phyloP scores from a whole-genome alignment of 2,329 filamentous ascomycete genomes.

The Emergomyces orientalis region DNA sequence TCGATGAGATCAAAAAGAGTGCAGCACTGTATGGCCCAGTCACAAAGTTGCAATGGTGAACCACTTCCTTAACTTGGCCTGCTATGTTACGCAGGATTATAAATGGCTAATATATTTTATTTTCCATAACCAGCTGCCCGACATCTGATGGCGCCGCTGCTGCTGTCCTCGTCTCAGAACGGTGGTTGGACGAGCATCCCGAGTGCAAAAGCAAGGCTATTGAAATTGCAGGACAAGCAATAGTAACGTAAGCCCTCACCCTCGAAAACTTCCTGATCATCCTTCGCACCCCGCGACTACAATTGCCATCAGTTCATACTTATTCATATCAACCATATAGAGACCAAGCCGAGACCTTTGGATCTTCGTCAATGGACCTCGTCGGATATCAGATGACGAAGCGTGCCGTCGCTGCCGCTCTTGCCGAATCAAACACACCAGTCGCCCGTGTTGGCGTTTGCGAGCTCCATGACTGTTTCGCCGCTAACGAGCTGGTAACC shows the following conservation, averaged over 20 bases:
- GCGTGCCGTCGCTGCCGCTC: constrained; percentile 18
- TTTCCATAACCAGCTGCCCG: constrained; percentile 11
- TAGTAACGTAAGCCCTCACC: constrained; percentile 13
- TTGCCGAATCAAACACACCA: constrained; percentile 17
- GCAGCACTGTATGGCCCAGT: constrained; percentile 14
- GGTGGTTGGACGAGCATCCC: constrained; percentile 15
- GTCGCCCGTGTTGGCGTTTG: constrained; percentile 18
- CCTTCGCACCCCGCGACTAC: background rate
- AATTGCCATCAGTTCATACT: background rate
- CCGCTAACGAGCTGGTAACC: constrained; percentile 21
- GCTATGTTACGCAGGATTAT: background rate
- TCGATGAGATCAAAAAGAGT: constrained; percentile 16
- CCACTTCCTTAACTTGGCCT: background rate
- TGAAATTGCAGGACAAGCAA: constrained; percentile 18
- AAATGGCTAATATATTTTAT: background rate
- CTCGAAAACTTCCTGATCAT: background rate
- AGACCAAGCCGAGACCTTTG: constrained; percentile 14
- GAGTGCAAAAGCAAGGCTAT: constrained; percentile 16
- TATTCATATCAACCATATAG: background rate
- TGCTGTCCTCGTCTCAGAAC: constrained; percentile 17
- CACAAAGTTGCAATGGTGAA: constrained; percentile 15
- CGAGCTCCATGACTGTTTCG: constrained; percentile 27
- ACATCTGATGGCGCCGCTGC: constrained; percentile 17
- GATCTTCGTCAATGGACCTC: constrained; percentile 20
- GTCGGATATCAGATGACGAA: constrained; percentile 24